Evolutionary conservation across 2,329 filamentous ascomycete species (phyloP).

Genomic region (Penicillium sclerotigenum): DNA sequence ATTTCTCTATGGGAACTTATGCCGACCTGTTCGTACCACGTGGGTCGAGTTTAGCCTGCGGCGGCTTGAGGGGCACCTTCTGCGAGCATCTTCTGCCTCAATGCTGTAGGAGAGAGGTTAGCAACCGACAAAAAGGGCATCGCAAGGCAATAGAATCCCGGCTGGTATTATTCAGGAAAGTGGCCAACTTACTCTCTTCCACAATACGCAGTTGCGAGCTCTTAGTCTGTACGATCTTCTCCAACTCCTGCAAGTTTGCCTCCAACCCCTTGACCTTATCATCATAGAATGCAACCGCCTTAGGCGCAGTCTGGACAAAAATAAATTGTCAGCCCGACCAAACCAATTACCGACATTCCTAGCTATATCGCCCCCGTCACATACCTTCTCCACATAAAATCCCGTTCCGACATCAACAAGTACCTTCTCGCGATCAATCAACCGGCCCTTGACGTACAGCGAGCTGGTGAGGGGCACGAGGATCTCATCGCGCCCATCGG

Average conservation of each 20-base stretch:
- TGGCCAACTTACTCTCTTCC: conserved; percentile 68
- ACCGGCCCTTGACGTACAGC: conserved; percentile 82
- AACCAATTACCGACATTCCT: background rate
- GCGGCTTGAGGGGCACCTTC: conserved; percentile 37
- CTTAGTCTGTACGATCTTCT: conserved; percentile 70
- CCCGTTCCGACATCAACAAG: conserved; percentile 92
- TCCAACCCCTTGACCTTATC: conserved; percentile 65
- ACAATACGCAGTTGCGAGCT: conserved; percentile 79
- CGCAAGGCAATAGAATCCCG: background rate
- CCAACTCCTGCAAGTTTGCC: conserved; percentile 63
- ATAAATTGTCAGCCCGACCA: background rate
- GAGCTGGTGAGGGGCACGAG: conserved; percentile 94
- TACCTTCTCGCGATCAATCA: conserved; percentile 71
- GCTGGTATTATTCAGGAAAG: background rate
- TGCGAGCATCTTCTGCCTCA: conserved; percentile 53
- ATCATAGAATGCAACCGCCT: conserved; percentile 66
- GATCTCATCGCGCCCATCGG: conserved; percentile 50
- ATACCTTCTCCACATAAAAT: conserved; percentile 88
- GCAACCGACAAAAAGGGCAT: background rate
- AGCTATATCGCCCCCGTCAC: background rate
- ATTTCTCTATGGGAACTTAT: background rate
- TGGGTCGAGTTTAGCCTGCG: conserved; percentile 14
- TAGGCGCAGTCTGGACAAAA: conserved; percentile 47
- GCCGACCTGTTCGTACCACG: background rate
- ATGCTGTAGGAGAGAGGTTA: conserved; percentile 36